phyloP scores from a whole-genome alignment of 495 filamentous ascomycete genomes.

The Margaritispora aquatica region DNA sequence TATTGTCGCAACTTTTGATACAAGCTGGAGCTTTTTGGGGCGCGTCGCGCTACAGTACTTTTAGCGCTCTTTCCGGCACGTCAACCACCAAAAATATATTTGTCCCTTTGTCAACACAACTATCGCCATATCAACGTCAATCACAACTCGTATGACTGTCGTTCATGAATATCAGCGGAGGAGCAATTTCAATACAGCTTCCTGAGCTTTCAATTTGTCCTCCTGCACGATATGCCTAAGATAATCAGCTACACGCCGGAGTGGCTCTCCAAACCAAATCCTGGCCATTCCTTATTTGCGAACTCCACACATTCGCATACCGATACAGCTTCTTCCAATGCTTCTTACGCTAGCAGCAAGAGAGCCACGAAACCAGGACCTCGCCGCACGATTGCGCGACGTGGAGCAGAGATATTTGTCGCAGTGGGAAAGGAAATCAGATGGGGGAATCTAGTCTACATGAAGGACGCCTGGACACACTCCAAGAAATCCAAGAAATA shows the following conservation, averaged over 20 bases:
- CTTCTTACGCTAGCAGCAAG: slow-evolving; percentile 29
- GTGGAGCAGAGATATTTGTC: slow-evolving; percentile 76
- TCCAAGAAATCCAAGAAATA: slow-evolving; percentile 26
- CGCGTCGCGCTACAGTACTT: slow-evolving; percentile 7
- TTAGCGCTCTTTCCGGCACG: slow-evolving; percentile 13
- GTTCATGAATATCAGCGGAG: slow-evolving; percentile 9
- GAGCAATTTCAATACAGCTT: slow-evolving; percentile 1
- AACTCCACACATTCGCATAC: neutral
- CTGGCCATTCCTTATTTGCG: slow-evolving; percentile 67
- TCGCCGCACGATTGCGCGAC: slow-evolving; percentile 60
- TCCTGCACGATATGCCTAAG: slow-evolving; percentile 57
- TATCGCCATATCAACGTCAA: slow-evolving; percentile 6
- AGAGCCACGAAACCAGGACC: slow-evolving; percentile 44
- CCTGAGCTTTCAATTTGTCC: slow-evolving; percentile 5
- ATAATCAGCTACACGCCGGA: slow-evolving; percentile 73
- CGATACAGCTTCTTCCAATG: slow-evolving; percentile 28
- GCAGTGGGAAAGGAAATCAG: slow-evolving; percentile 80
- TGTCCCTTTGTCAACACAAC: slow-evolving; percentile 18
- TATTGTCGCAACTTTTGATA: neutral
- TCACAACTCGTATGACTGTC: neutral
- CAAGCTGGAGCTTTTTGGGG: slow-evolving; percentile 4
- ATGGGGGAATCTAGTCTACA: slow-evolving; percentile 69
- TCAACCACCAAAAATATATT: slow-evolving; percentile 9
- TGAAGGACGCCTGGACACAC: slow-evolving; percentile 66
- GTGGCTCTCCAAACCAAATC: slow-evolving; percentile 72